Base-by-base conservation (phyloP, 768 basidiomycete genomes). In the Phlebiopsis flavidoalba region DNA sequence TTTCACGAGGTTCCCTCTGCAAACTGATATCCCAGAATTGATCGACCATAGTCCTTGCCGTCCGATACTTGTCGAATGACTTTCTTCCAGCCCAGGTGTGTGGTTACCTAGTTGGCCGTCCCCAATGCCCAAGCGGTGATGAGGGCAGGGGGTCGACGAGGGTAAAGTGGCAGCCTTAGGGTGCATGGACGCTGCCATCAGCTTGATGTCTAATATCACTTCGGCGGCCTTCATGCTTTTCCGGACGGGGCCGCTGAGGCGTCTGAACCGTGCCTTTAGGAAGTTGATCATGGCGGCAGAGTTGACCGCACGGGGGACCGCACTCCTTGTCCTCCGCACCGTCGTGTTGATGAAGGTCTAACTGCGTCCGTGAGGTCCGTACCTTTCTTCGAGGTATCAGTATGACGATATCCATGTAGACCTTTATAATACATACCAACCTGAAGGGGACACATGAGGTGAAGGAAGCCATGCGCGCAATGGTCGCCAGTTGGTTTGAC, bases 341-440 rank as follows among this genome's bases (percentile, higher is more conserved):
- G 66, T 98, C 97, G 74, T n/a, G n/a, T 97, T 93, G 71, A 97
- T 96, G 74, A 98, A 98, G n/a, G 95, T 95, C 63, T n/a, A 98
- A 79, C n/a, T n/a, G n/a, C 7, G 91, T 93, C n/a, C 6, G 96
- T 95, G 26, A 99, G 83, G 78, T 96, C 98, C 58, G 98, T 91
- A 68, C 97, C 96, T 97, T 66, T 0, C n/a, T 61, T 10, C 15
- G 17, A n/a, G n/a, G 12, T 46, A 45, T 56, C 31, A 59, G 50
- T 50, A n/a, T n/a, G 58, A 51, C 64, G 46, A 43, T 5, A 55
- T 52, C 63, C 40, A 36, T 8, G 47, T 14, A 31, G 10, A 45
- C 15, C 3, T 8, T 10, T 21, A 45, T 6, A 35, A 36, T 26
- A 70, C 83, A 65, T 66, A 95, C 95, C 95, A 58, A 98, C n/a